Conservation (phyloP, 169 alveolate species). For the Blepharisma undulans region DNA sequence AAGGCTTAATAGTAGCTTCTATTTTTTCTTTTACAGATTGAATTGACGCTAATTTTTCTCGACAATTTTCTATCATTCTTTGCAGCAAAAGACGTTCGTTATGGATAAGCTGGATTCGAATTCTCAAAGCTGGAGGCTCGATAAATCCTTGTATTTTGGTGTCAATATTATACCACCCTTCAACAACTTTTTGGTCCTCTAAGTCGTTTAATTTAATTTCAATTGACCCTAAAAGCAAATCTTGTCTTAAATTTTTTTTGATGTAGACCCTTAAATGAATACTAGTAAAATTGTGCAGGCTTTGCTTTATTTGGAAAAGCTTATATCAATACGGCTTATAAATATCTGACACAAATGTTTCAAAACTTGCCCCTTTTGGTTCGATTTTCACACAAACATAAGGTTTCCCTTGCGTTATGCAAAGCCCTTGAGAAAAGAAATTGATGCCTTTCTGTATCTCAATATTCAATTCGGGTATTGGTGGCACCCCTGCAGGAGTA, state of each 20-base stretch:
- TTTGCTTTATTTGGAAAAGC: background rate
- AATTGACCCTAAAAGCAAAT: background rate
- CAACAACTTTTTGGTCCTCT: background rate
- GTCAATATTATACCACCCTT: conserved; percentile 3
- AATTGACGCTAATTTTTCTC: background rate
- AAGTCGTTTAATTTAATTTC: background rate
- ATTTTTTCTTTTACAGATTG: background rate
- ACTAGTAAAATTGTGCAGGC: background rate
- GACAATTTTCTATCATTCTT: background rate
- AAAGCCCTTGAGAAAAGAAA: background rate
- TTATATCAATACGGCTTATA: conserved; percentile 18
- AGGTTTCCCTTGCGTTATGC: conserved; percentile 4
- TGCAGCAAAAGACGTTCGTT: background rate
- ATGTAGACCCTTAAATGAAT: background rate
- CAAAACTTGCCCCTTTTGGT: background rate
- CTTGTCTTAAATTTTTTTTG: background rate
- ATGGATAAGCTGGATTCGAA: background rate
- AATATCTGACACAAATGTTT: conserved; percentile 22
- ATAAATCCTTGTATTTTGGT: background rate
- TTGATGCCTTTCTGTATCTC: conserved; percentile 17
- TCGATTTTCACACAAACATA: background rate
- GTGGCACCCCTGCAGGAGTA: background rate
- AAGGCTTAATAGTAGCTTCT: background rate
- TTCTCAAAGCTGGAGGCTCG: background rate
- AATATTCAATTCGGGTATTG: conserved; percentile 2